Conservation (phyloP, 768 basidiomycete species). For the Sutorius australiensis region DNA sequence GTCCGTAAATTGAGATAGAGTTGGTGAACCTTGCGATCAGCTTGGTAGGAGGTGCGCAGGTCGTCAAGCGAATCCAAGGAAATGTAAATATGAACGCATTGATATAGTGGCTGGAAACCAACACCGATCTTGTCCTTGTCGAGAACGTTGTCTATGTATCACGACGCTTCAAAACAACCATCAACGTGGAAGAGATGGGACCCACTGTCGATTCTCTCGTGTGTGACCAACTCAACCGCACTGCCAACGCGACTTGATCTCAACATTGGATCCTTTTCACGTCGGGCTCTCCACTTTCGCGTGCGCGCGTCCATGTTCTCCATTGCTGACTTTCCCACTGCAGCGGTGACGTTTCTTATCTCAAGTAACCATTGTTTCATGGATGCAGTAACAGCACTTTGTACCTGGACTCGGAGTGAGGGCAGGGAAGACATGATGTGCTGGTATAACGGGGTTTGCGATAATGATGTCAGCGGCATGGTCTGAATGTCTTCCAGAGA, state of each 20-base stretch:
- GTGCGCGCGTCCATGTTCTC: conserved; percentile 86
- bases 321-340: conserved; percentile 82
- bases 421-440: conserved; percentile 90
- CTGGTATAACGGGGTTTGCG: conserved; percentile 89
- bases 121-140: conserved; percentile 85
- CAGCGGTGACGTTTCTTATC: conserved; percentile 81
- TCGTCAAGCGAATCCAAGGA: conserved; percentile 88
- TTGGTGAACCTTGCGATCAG: conserved; percentile 78
- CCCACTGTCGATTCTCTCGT: conserved; percentile 94
- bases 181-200: conserved; percentile 4
- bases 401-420: conserved; percentile 83
- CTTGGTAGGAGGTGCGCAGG: conserved; percentile 88
- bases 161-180: conserved; percentile 9
- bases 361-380: conserved; percentile 97
- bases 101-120: conserved; percentile 92
- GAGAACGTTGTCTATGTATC: conserved; percentile 72
- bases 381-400: conserved; percentile 89
- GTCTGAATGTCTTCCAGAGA: conserved; percentile 93
- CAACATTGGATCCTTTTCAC: conserved; percentile 81
- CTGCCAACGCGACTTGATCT: conserved; percentile 80
- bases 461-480: conserved; percentile 84
- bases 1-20: not conserved
- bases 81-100: conserved; percentile 96
- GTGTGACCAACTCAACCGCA: conserved; percentile 86
- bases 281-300: conserved; percentile 75